Base-by-base conservation (phyloP, 352 stramenopile species). In the Blastocystis hominis region DNA sequence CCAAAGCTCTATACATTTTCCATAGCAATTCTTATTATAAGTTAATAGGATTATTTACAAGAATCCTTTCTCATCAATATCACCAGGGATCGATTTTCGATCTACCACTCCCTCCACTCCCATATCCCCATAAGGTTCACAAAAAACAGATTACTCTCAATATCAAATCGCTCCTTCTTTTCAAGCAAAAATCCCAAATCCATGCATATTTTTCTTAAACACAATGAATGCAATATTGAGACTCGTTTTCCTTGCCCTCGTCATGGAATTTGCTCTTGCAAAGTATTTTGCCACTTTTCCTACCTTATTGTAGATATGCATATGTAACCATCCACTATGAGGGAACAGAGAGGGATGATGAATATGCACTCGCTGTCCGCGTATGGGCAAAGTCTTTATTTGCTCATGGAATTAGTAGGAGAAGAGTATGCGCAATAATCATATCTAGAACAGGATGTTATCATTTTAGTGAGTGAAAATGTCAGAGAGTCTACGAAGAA, bases 391-490 rank as follows among this genome's bases (percentile, higher is more conserved):
- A 87, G 66, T 87, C 77, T 76, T 44, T 87, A 54, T 78, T 87
- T 77, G 62, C 68, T 59, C 66, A 75, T 78, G 66, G 66, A 24
- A 87, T 78, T 30, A 78, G 77, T 87, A 87, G 30, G 40, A 2
- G 34, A 20, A 2, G 6, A 61, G 61, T 76, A 24, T 56, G 13
- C 24, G 17, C 36, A 7, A 6, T 6, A 6, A 34, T 46, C 10
- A 56, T 10, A 44, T 34, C 15, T 55, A 87, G 77, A 87, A 44
- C 92, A 94, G 84, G 93, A 95, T 77, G 90, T 95, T 75, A 92
- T 95, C 40, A 92, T 95, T 88, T 84, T 95, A 75, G 92, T 92
- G 38, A 94, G 92, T 36, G 92, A 95, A 80, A 94, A 92, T 64
- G 93, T 95, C 38, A 92, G 92, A 53, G 91, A 92, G 38, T 89